Evolutionary conservation across 495 filamentous ascomycete genomes (phyloP).

Genomic region (Trichocladium uniseriatum): DNA sequence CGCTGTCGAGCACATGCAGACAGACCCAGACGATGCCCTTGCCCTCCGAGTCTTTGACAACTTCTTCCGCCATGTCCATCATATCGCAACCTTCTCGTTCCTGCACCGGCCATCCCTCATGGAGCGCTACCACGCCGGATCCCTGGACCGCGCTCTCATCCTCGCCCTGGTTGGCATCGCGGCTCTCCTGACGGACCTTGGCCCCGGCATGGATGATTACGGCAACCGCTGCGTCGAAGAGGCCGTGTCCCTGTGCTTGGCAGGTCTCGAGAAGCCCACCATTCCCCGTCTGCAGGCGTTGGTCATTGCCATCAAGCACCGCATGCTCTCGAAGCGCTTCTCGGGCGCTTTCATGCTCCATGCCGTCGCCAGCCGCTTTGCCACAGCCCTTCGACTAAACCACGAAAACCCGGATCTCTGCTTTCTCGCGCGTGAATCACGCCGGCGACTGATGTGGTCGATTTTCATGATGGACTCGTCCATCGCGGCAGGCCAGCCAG

Average conservation of each 20-base stretch:
- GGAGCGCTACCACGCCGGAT: slow-evolving; percentile 42
- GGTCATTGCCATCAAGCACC: slow-evolving; percentile 40
- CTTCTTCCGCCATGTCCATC: slow-evolving; percentile 44
- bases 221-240: slow-evolving; percentile 41
- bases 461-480: slow-evolving; percentile 41
- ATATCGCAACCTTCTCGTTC: slow-evolving; percentile 42
- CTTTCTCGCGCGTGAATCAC: slow-evolving; percentile 41
- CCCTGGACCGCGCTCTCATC: slow-evolving; percentile 38
- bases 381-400: slow-evolving; percentile 39
- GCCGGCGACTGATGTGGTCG: slow-evolving; percentile 45
- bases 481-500: slow-evolving; percentile 36
- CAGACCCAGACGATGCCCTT: slow-evolving; percentile 31
- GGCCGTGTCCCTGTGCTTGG: slow-evolving; percentile 33
- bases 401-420: slow-evolving; percentile 40
- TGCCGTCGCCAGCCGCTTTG: slow-evolving; percentile 38
- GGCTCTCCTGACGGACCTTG: slow-evolving; percentile 36
- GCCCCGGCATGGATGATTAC: slow-evolving; percentile 34
- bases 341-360: slow-evolving; percentile 42
- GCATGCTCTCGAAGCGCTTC: slow-evolving; percentile 37
- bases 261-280: slow-evolving; percentile 38
- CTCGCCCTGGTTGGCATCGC: slow-evolving; percentile 42
- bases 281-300: slow-evolving; percentile 41
- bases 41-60: slow-evolving; percentile 36
- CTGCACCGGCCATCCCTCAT: slow-evolving; percentile 43
- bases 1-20: slow-evolving; percentile 10